Base-by-base conservation (phyloP, 768 basidiomycete species). In the Suillus hirtellus region DNA sequence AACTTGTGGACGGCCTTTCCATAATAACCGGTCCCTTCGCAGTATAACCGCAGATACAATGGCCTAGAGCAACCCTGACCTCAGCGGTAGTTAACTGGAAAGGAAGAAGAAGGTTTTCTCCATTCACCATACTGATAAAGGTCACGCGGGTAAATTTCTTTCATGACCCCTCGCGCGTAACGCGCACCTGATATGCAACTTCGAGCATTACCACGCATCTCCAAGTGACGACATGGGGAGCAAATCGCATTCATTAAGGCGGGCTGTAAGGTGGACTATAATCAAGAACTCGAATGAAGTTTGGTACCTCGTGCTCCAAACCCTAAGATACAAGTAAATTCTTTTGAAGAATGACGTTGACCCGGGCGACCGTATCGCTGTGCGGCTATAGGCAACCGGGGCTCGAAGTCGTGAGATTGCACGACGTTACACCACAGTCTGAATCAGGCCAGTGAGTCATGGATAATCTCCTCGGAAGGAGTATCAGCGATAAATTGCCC, bases 391-490 rank as follows among this genome's bases (percentile, higher is more conserved):
- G 38, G n/a, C 38, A 17, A 38, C 21, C 15, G 38, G 4, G 15
- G 35, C 35, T 40, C 27, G 0, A 27, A 27, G 27, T 40, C 55
- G 55, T 56, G 55, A 56, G 55, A 56, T 38, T 56, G 55, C 12
- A 55, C 21, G 10, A 27, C 24, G 24, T 27, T 56, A 38, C 55
- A 11, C 24, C 38, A 37, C 24, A 14, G 15, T 38, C 35, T 37
- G 10, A 37, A 37, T 37, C 37, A 56, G 15, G 55, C 24, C 15
- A 46, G 17, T 56, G 31, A 24, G 9, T 40, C 55, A 40, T 40
- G 24, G 9, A 19, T 38, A 19, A 58, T 31, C 40, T 58, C 56
- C 56, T 58, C 56, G 40, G 56, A 58, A 58, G 24, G 10, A 4
- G 24, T 58, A 27, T 17, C 19, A 40, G 21, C 2, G 4, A 21